phyloP scores from a whole-genome alignment of 768 basidiomycete species.

The Favolaschia claudopus region DNA sequence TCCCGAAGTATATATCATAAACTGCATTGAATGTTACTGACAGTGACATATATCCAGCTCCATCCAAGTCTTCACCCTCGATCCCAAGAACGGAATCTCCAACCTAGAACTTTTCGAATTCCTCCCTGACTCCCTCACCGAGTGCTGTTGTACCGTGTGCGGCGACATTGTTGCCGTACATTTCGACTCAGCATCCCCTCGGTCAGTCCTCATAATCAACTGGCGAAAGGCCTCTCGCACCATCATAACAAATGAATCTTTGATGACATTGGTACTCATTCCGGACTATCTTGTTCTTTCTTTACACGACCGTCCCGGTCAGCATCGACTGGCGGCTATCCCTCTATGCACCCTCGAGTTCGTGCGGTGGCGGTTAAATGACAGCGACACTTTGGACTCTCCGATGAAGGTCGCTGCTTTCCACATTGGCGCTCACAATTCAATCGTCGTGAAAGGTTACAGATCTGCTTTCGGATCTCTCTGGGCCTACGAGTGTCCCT shows the following conservation, averaged over 20 bases:
- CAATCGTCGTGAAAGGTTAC: not conserved
- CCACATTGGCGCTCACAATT: not conserved
- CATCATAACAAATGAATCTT: not conserved
- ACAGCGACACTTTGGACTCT: not conserved
- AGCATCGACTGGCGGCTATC: not conserved
- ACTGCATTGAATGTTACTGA: no score
- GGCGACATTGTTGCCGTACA: not conserved
- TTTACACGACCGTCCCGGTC: not conserved
- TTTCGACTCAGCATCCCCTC: not conserved
- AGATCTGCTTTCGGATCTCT: no score
- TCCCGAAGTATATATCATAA: not conserved
- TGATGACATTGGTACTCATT: not conserved
- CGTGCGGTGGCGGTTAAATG: not conserved
- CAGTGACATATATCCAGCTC: not conserved
- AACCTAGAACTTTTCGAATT: not conserved
- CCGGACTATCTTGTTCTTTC: not conserved
- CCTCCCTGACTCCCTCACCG: not conserved
- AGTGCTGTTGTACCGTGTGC: not conserved
- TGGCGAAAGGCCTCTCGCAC: conserved; percentile 2
- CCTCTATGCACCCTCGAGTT: not conserved
- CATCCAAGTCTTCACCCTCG: not conserved
- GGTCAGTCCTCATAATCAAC: not conserved
- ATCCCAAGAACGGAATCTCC: not conserved
- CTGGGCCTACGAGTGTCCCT: not conserved
- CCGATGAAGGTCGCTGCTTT: not conserved